A percentile compares a stretch with the other conserved stretches of the same genome.
Evolutionary conservation across 2,329 filamentous ascomycete species (phyloP).

Genomic region (Paraphaeosphaeria sporulosa): DNA sequence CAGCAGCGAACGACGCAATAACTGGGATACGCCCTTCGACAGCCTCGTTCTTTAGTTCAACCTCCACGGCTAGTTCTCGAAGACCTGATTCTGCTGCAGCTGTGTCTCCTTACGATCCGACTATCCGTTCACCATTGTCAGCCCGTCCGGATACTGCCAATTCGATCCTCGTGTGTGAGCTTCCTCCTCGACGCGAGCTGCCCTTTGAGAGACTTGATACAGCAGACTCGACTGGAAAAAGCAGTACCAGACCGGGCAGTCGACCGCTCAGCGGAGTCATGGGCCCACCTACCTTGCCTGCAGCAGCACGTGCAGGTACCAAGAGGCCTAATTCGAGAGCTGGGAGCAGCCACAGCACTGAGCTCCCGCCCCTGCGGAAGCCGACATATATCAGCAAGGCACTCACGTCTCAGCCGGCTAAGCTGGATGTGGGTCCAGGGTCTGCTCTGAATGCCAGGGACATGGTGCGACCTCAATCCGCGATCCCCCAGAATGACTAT

Average conservation of each 20-base stretch:
- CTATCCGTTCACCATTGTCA: neutral
- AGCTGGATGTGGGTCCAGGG: slow-evolving; percentile 16
- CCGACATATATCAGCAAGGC: slow-evolving; percentile 38
- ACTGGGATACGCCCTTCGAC: slow-evolving; percentile 25
- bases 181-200: slow-evolving; percentile 50
- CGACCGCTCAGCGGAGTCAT: slow-evolving; percentile 33
- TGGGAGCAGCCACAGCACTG: slow-evolving; percentile 24
- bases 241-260: slow-evolving; percentile 30
- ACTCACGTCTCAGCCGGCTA: slow-evolving; percentile 11
- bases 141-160: slow-evolving; percentile 29
- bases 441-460: slow-evolving; percentile 16
- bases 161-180: slow-evolving; percentile 25
- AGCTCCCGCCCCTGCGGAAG: slow-evolving; percentile 46
- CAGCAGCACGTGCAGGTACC: slow-evolving; percentile 25
- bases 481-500: slow-evolving; percentile 10
- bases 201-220: slow-evolving; percentile 48
- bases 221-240: slow-evolving; percentile 34
- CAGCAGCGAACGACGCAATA: slow-evolving; percentile 17
- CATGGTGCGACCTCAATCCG: slow-evolving; percentile 2
- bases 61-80: slow-evolving; percentile 34
- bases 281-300: slow-evolving; percentile 44
- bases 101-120: slow-evolving; percentile 4
- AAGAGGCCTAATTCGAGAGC: slow-evolving; percentile 30
- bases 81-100: slow-evolving; percentile 34
- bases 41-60: slow-evolving; percentile 21